phyloP scores from a whole-genome alignment of 2,329 filamentous ascomycete genomes.

The Fonsecaea pedrosoi region DNA sequence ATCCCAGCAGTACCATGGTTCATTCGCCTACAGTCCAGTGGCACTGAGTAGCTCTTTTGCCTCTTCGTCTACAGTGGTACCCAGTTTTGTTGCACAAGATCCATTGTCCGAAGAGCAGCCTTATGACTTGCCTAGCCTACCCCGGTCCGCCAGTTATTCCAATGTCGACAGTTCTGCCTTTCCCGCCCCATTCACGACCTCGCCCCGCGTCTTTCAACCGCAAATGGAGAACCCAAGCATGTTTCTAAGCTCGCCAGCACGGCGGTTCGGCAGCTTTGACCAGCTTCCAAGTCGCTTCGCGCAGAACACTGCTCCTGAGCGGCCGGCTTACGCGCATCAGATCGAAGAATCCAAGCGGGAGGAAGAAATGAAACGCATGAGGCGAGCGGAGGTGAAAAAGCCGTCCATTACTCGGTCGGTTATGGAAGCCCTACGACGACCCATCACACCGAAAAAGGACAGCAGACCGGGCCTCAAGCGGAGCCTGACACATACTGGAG shows the following conservation, averaged over 20 bases:
- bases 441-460: slow-evolving; percentile 35
- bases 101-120: slow-evolving; percentile 32
- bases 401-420: slow-evolving; percentile 42
- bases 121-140: slow-evolving; percentile 36
- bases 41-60: slow-evolving; percentile 35
- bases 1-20: slow-evolving; percentile 37
- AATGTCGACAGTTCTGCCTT: slow-evolving; percentile 47
- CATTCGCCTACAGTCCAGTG: slow-evolving; percentile 33
- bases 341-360: slow-evolving; percentile 56
- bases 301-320: slow-evolving; percentile 40
- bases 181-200: slow-evolving; percentile 54
- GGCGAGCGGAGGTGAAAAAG: slow-evolving; percentile 44
- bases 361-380: slow-evolving; percentile 38
- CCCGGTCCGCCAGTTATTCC: slow-evolving; percentile 29
- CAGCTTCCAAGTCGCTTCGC: slow-evolving; percentile 40
- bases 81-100: slow-evolving; percentile 28
- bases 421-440: slow-evolving; percentile 38
- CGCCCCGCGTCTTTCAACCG: slow-evolving; percentile 48
- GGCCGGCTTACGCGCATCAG: slow-evolving; percentile 58
- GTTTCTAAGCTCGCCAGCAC: slow-evolving; percentile 57
- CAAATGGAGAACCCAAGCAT: slow-evolving; percentile 53
- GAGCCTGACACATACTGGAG: slow-evolving; percentile 50
- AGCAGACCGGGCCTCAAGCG: slow-evolving; percentile 48
- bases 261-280: slow-evolving; percentile 49
- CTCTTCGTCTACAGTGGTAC: slow-evolving; percentile 38